Conservation (phyloP, 139 green algal species). For the Picochlorum sp. region DNA sequence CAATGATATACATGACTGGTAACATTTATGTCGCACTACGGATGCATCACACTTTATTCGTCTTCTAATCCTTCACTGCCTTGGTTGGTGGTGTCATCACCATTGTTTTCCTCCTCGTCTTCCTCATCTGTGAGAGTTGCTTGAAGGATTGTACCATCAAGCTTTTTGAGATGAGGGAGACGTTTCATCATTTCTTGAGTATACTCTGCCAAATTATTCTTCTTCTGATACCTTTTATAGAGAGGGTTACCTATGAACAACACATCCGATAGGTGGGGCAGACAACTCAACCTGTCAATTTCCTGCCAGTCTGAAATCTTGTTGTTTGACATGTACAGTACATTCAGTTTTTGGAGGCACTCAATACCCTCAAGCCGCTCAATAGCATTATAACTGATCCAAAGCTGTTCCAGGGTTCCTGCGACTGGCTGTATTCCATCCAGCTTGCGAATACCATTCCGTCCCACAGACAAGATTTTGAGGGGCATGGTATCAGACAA, state of each 20-base stretch:
- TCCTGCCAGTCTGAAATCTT: conserved; percentile 67
- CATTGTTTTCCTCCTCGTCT: conserved; percentile 9
- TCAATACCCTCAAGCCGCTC: conserved; percentile 72
- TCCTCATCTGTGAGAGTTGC: conserved; percentile 66
- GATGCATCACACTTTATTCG: too few species aligned
- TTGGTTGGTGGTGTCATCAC: too few species aligned
- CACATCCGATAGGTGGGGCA: conserved; percentile 72
- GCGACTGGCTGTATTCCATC: conserved; percentile 83
- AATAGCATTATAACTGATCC: conserved; percentile 90
- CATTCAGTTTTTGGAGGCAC: conserved; percentile 64
- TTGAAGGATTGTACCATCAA: conserved; percentile 81
- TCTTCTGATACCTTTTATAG: conserved; percentile 64
- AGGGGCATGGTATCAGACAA: conserved; percentile 71
- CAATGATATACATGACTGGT: too few species aligned
- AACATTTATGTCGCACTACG: too few species aligned
- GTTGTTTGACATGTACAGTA: conserved; percentile 88
- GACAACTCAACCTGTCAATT: conserved; percentile 55
- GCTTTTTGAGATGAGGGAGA: conserved; percentile 69
- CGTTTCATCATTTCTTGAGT: conserved; percentile 56
- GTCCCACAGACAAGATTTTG: conserved; percentile 70
- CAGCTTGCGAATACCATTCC: conserved; percentile 92
- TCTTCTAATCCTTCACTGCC: too few species aligned
- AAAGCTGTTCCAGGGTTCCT: conserved; percentile 85
- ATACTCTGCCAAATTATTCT: conserved; percentile 55
- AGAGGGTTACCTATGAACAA: conserved; percentile 83